Percentiles rank a stretch among this genome's conserved stretches.
These are phyloP conservation scores for Chimonanthus praecox DNA, from an alignment of 164 flowering plant genomes.

Conservation along the genomic window DNA sequence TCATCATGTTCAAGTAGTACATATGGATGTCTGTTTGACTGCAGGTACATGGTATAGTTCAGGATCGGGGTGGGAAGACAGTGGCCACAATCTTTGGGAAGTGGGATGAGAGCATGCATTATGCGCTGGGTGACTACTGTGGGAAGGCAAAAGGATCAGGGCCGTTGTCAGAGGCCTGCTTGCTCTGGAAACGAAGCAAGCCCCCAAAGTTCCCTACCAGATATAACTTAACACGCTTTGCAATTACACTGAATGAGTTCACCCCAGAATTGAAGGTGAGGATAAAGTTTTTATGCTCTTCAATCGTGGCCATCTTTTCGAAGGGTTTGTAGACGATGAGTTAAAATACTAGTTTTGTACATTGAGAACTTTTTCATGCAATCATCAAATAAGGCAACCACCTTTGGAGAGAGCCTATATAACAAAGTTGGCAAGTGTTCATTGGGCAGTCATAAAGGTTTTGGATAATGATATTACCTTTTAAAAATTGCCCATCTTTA, in stretches of 20 bases:
- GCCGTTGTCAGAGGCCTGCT: slow-evolving; percentile 36
- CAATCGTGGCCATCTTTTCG: not conserved
- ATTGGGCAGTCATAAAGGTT: too few relatives aligned
- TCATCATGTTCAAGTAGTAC: not conserved
- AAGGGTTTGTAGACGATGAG: not conserved
- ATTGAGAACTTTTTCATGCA: not conserved
- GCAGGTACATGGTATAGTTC: slow-evolving; percentile 93
- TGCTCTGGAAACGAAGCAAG: slow-evolving; percentile 66
- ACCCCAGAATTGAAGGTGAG: slow-evolving; percentile 65
- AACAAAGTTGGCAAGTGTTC: too few relatives aligned
- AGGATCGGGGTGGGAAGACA: slow-evolving; percentile 73
- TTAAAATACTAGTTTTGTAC: not conserved
- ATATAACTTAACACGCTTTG: slow-evolving; percentile 72
- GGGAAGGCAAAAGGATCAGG: slow-evolving; percentile 56
- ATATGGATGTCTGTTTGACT: not conserved
- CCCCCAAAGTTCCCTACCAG: slow-evolving; percentile 52
- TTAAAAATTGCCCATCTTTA: too few relatives aligned
- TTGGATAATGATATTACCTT: too few relatives aligned
- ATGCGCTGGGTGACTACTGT: slow-evolving; percentile 61
- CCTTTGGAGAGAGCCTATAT: not conserved
- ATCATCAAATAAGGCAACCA: not conserved
- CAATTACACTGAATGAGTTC: slow-evolving; percentile 67
- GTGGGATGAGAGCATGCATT: slow-evolving; percentile 98
- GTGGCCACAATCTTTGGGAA: slow-evolving; percentile 89
- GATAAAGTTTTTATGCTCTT: not conserved